Evolutionary conservation across 345 rosid genomes (phyloP), one percentile per base, ranked within the genome.

Genomic region (Camelina neglecta): DNA sequence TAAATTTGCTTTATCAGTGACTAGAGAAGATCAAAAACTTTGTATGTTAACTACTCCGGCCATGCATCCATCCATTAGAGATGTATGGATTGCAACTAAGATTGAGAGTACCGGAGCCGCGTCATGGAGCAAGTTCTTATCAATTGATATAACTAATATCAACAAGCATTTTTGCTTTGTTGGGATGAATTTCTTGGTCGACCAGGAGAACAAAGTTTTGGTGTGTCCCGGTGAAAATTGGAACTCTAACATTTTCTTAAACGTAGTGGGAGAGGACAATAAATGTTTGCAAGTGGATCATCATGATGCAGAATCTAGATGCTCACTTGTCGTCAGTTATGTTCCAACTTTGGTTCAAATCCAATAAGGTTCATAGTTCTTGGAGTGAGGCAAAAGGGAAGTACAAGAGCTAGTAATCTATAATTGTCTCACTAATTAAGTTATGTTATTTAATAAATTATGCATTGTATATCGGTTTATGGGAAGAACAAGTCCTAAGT

Each of bases 331-430:
- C 10, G 9, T 65, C 11, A 65, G 16, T 18, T 65, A 65, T 16
- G 57, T 48, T 48, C 57, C 69, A 65, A 65, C 56, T 29, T 65
- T 47, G 57, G 26, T n/a, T 65, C 41, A 48, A 16, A 31, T 65
- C 11, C n/a, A 48, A 47, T 1, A 65, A 65, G 42, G 49, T 39
- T 20, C 9, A 18, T 18, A 50, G 26, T 50, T 50, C 12, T 20
- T 20, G 56, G 3, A 20, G 12, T 51, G 56, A 51, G 29, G 56
- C 56, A 20, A 51, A 49, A 49, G 0, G 24, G 4, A 20, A 51
- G 29, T 51, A 16, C n/a, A 11, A 42, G 47, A 45, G 49, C 49
- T 45, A 44, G 8, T 5, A 45, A 45, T 45, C 7, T 45, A 13
- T 13, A 2, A 15, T 2, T 45, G n/a, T 42, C 2, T 0, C 11